Evolutionary conservation across 164 flowering plant species (phyloP), one percentile per base, ranked within the genome.

Genomic region (Protea cynaroides): DNA sequence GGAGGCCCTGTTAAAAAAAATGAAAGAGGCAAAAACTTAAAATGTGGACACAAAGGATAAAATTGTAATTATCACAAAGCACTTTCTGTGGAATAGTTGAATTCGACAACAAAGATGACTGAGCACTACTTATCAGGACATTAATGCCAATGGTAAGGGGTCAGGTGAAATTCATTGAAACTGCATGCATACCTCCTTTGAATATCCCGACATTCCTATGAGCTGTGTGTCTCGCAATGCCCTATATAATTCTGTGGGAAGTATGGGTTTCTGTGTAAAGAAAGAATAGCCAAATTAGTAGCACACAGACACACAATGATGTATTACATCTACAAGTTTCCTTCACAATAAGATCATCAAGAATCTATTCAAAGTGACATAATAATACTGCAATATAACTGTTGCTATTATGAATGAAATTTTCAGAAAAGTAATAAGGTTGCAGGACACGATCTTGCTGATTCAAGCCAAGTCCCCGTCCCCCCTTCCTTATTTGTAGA

Each of bases 181-280:
- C 40, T 40, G 38, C 15, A 50, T 56, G 18, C 65, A 37, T 75
- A 95, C 99, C 96, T 87, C 84, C 64, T 81, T 94, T 62, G 97
- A 72, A 83, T 83, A 88, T 65, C 97, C 99, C 8, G 92, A 88
- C 80, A 91, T 23, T 64, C 99, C 99, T 25, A 85, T 38, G 36
- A 94, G 96, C 58, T 94, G 96, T 59, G 97, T 78, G 69, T 89
- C 96, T 22, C 99, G 84, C 63, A 91, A 76, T 55, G 76, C 82
- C 82, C 92, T 81, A 65, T 91, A 91, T 50, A 88, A 71, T 17
- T 91, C 88, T 68, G 66, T 37, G n/a, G 97, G 96, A 36, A 78
- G 50, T 21, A 94, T 92, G 15, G 99, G 96, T 80, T 86, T 94
- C 99, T 94, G 90, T 34, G 68, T 2, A 62, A 50, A 57, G 25